Evolutionary conservation across 768 basidiomycete species (phyloP).

Genomic region (Lactarius evosmus): DNA sequence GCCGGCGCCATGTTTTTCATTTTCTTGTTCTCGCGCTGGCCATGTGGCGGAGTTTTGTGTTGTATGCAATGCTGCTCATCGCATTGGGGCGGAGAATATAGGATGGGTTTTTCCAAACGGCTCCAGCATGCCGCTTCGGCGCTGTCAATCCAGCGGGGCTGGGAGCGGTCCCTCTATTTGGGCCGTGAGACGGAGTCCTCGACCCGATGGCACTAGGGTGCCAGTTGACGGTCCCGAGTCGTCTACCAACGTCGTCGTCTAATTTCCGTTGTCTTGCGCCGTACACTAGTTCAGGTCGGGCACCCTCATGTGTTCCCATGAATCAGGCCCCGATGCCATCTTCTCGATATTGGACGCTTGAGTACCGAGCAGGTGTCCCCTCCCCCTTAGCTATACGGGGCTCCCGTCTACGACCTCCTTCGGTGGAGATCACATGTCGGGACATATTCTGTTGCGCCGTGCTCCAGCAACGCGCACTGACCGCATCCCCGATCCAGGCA

Average conservation of each 20-base stretch:
- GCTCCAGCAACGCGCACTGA: constrained; percentile 11
- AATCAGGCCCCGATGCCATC: background rate
- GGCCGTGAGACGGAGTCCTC: background rate
- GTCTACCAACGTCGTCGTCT: background rate
- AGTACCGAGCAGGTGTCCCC: background rate
- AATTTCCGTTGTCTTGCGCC: background rate
- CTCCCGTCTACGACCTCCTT: background rate
- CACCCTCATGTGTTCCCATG: constrained; percentile 3
- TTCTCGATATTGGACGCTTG: background rate
- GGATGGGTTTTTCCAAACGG: background rate
- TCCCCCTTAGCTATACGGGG: background rate
- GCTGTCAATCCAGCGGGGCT: background rate
- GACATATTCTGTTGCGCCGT: constrained; percentile 1
- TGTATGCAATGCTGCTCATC: constrained; percentile 16
- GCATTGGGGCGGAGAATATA: background rate
- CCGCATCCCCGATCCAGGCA: background rate
- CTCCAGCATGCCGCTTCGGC: background rate
- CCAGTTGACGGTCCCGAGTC: background rate
- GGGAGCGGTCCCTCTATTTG: background rate
- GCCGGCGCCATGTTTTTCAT: background rate
- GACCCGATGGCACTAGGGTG: background rate
- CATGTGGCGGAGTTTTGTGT: background rate
- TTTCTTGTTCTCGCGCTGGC: background rate
- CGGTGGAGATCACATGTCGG: constrained; percentile 15
- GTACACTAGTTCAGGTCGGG: background rate